Evolutionary conservation across 352 stramenopile species (phyloP), one percentile per base, ranked within the genome.

Genomic region (Nothophytophthora sp.): DNA sequence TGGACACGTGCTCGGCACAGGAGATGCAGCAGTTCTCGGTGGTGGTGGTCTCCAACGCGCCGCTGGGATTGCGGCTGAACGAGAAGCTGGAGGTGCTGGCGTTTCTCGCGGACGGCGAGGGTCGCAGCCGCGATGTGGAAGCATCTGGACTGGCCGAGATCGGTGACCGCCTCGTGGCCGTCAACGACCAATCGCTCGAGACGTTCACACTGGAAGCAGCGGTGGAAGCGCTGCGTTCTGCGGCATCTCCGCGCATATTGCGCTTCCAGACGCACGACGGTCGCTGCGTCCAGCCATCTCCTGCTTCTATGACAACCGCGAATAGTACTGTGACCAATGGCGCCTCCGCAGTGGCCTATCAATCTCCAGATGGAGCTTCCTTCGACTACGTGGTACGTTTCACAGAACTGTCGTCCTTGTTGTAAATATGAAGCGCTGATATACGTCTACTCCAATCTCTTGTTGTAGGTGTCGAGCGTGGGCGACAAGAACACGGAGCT

Each of bases 91-190:
- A 82, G 25, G 71, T 92, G 39, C 56, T 90, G 18, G 78, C 81
- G 42, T 92, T 92, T 41, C 48, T 86, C 25, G 56, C 60, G 2
- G 76, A 90, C 42, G 55, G 50, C 0, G 59, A 87, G 24, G 81
- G 81, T 34, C 74, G 79, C 4, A 61, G 66, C 8, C 71, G 76
- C 36, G 67, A 62, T 9, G 69, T 92, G 32, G 81, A 92, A 36
- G 74, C 74, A 18, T 84, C 72, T 0, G 76, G 73, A 1, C 50
- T 88, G 13, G 78, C 78, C 0, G 73, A 88, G 73, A 77, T 92
- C n/a, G 74, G 81, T 2, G 81, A 92, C 36, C 67, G 56, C 3
- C 65, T 92, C 10, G 33, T 88, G 6, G 53, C 54, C 2, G 72
- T 92, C 15, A 88, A 92, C 38, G 66, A 78, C n/a, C 43, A 69